phyloP scores from a whole-genome alignment of 257 asterid genomes.

The Jaltomata sinuosa region DNA sequence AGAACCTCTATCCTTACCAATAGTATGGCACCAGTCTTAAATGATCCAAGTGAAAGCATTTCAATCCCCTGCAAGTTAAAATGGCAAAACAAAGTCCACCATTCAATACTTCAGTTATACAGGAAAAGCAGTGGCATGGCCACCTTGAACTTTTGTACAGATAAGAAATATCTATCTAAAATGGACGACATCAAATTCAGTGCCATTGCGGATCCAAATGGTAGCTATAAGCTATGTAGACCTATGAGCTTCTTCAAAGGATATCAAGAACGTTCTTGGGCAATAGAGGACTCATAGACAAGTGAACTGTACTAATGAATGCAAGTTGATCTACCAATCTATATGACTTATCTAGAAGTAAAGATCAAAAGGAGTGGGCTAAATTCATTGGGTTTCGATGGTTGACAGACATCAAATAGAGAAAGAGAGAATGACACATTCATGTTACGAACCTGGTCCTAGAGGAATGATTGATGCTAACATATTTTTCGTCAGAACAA shows the following conservation, averaged over 20 bases:
- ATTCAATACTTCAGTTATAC: not conserved
- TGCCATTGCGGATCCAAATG: not conserved
- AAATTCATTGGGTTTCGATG: not conserved
- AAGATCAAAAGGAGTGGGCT: not conserved
- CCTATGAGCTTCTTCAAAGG: not conserved
- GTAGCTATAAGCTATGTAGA: not conserved
- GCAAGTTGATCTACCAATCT: not conserved
- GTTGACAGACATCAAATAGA: not conserved
- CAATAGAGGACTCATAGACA: not conserved
- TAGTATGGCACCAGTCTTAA: slow-evolving; percentile 93
- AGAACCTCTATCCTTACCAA: slow-evolving; percentile 40
- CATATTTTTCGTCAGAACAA: not conserved
- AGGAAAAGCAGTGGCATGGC: not conserved
- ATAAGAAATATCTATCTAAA: not conserved
- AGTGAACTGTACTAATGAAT: not conserved
- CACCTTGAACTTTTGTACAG: not conserved
- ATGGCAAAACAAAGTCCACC: not conserved
- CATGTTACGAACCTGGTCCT: not conserved
- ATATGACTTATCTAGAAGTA: not conserved
- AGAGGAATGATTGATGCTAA: not conserved
- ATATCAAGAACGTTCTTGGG: not conserved
- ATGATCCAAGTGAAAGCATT: slow-evolving; percentile 98
- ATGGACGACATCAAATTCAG: not conserved
- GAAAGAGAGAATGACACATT: not conserved
- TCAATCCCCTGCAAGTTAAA: slow-evolving; percentile 58